Base-by-base conservation (phyloP, 2,329 filamentous ascomycete genomes). In the Rhinocladiella mackenziei region DNA sequence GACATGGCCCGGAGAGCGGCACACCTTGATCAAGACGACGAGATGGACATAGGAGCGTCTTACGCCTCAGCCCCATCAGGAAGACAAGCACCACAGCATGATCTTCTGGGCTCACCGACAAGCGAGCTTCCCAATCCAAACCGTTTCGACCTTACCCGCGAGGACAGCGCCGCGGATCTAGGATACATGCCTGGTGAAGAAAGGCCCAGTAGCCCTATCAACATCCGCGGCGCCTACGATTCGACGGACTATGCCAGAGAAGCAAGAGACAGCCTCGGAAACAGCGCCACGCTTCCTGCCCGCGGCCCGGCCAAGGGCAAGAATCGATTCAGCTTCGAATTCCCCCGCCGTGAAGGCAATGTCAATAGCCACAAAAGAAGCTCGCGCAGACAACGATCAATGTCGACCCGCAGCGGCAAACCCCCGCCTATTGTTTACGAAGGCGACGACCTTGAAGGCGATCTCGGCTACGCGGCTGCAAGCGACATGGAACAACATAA, bases 401-500 rank as follows among this genome's bases (percentile, higher is more conserved):
- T 48, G 41, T 51, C 47, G n/a, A 57, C 53, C 4, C 45, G 51
- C 7, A 57, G 51, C 20, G 45, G 50, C 13, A 42, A 39, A 20
- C 39, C 33, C 8, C 41, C 51, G 3, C 19, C 19, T 9, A 53
- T 45, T 4, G 8, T 47, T 5, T 53, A 50, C 33, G 56, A 54
- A 43, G 80, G 82, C 38, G 86, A 89, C 56, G 86, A 94, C 56
- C 73, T 89, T 5, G 89, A 95, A 59, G 92, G 92, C 1, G 92
- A 98, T 65, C 70, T 98, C 19, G 92, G 92, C 7, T 98, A 94
- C 66, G 88, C 89, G 8, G 91, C 89, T 1, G 92, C 92, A 0
- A 87, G 91, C 63, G 92, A 88, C 18, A 88, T 94, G 79, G 92
- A 97, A 66, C 86, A 86, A 9, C 86, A 89, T 59, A 82, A 85